phyloP scores from a whole-genome alignment of 2,329 filamentous ascomycete genomes.

The Apiospora marii region DNA sequence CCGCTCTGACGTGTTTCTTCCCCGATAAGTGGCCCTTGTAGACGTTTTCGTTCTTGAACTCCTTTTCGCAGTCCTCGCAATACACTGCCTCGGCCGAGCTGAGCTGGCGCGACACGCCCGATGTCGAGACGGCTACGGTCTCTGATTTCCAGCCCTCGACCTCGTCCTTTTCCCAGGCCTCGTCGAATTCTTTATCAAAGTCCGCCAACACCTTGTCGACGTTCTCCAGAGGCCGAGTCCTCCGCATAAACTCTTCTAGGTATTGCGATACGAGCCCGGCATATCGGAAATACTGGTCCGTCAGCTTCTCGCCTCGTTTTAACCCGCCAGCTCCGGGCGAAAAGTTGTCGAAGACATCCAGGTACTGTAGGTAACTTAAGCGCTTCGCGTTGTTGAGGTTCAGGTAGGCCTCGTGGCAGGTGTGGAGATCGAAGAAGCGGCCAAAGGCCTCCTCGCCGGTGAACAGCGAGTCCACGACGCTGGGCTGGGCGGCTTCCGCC shows the following conservation, averaged over 20 bases:
- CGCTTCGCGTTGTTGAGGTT: conserved; percentile 89
- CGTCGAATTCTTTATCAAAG: conserved; percentile 86
- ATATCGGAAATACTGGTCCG: conserved; percentile 91
- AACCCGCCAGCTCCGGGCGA: conserved; percentile 75
- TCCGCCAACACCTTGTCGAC: conserved; percentile 77
- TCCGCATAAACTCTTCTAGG: conserved; percentile 85
- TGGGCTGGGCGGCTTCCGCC: conserved; percentile 68
- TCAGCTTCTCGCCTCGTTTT: conserved; percentile 84
- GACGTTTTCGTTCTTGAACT: conserved; percentile 94
- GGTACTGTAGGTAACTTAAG: conserved; percentile 88
- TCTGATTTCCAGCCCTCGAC: conserved; percentile 80
- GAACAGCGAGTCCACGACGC: conserved; percentile 88
- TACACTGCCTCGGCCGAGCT: conserved; percentile 73
- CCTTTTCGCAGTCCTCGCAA: conserved; percentile 92
- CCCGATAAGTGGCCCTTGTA: conserved; percentile 89
- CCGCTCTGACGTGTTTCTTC: conserved; percentile 91
- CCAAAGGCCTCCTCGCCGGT: conserved; percentile 95
- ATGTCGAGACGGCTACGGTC: conserved; percentile 47
- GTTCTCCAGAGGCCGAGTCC: conserved; percentile 86
- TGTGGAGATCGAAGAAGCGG: conserved; percentile 88
- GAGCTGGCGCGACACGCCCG: conserved; percentile 43
- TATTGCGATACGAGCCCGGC: conserved; percentile 82
- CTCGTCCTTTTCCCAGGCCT: conserved; percentile 81
- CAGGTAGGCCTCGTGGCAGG: conserved; percentile 84
- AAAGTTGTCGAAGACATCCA: conserved; percentile 91